phyloP scores from a whole-genome alignment of 768 basidiomycete species.

The Serendipita sp. region DNA sequence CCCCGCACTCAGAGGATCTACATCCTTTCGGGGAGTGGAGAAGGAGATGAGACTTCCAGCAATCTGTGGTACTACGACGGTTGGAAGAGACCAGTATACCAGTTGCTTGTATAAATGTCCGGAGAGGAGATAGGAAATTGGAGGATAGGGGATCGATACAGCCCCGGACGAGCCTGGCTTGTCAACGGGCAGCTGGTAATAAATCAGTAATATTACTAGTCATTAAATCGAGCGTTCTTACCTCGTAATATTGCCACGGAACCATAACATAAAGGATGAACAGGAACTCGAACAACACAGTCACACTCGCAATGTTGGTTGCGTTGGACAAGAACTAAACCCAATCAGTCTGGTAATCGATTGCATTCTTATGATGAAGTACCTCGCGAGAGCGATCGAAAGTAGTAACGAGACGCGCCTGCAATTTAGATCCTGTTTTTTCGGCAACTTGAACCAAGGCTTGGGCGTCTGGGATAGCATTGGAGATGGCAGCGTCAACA shows the following conservation, averaged over 20 bases:
- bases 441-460: constrained; percentile 10
- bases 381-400: constrained; percentile 7
- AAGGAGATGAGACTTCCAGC: constrained; percentile 48
- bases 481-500: constrained; percentile 10
- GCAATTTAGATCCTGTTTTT: constrained; percentile 3
- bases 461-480: constrained; percentile 8
- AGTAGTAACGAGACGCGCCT: neutral
- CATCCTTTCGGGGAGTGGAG: constrained; percentile 24
- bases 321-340: constrained; percentile 46
- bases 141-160: constrained; percentile 31
- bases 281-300: constrained; percentile 35
- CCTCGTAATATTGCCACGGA: constrained; percentile 27
- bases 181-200: constrained; percentile 19
- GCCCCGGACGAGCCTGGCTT: neutral
- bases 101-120: constrained; percentile 31
- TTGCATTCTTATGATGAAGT: neutral
- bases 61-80: constrained; percentile 39
- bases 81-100: constrained; percentile 40
- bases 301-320: constrained; percentile 40
- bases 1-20: constrained; percentile 48
- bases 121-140: constrained; percentile 27
- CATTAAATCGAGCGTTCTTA: constrained; percentile 1
- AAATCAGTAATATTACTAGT: neutral
- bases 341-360: constrained; percentile 1
- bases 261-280: constrained; percentile 35